Conservation (phyloP, 2,329 filamentous ascomycete species). For the Massarina eburnea region DNA sequence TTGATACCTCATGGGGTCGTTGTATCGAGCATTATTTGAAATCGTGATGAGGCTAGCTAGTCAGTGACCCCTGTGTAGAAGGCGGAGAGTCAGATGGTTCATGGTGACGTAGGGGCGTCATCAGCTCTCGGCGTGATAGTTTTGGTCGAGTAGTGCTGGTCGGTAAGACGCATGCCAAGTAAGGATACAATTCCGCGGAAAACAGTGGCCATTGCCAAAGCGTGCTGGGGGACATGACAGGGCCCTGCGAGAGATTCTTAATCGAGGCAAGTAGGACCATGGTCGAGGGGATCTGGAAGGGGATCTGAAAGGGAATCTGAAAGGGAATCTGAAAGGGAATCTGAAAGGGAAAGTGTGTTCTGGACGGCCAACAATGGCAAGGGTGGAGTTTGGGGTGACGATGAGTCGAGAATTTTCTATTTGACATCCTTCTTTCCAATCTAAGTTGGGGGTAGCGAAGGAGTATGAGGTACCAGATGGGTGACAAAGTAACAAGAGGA, state of each 20-base stretch:
- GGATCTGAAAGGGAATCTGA: slow-evolving; percentile 1
- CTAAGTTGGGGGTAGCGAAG: slow-evolving; percentile 19
- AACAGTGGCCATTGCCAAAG: no score
- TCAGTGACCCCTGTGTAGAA: no score
- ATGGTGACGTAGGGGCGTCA: no score
- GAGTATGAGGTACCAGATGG: slow-evolving; percentile 21
- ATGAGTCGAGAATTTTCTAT: slow-evolving; percentile 25
- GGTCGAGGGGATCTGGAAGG: slow-evolving; percentile 3
- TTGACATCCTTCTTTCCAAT: slow-evolving; percentile 30
- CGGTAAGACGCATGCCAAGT: no score
- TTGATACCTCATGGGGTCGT: no score
- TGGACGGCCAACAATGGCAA: slow-evolving; percentile 15
- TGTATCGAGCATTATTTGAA: no score
- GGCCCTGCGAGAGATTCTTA: background rate
- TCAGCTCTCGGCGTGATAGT: no score
- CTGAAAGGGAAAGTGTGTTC: slow-evolving; percentile 8
- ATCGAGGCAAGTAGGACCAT: slow-evolving; percentile 11
- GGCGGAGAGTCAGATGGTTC: no score
- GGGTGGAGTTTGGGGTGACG: slow-evolving; percentile 5
- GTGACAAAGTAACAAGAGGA: background rate
- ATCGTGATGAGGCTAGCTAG: no score
- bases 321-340: background rate
- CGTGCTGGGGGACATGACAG: no score
- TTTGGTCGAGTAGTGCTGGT: no score
- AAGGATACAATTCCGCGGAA: no score